Evolutionary conservation across 2,329 filamentous ascomycete genomes (phyloP).

Genomic region (Pseudocercospora musae): DNA sequence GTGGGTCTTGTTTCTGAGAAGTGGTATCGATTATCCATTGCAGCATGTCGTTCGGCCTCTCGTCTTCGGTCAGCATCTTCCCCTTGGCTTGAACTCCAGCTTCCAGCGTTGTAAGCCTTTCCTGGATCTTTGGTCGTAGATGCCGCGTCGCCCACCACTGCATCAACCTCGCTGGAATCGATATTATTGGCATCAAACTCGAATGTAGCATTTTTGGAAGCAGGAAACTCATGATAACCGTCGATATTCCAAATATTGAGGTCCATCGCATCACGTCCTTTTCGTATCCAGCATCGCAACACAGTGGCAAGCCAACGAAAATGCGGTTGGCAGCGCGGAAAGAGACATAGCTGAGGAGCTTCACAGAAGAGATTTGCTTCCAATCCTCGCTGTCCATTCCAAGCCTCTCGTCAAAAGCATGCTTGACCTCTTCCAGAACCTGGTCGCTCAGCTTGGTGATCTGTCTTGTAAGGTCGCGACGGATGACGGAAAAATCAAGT

Average conservation of each 20-base stretch:
- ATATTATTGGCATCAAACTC: slow-evolving; percentile 3
- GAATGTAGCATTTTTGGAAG: slow-evolving; percentile 1
- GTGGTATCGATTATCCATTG: slow-evolving; percentile 21
- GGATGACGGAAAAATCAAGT: slow-evolving; percentile 17
- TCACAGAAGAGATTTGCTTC: slow-evolving; percentile 11
- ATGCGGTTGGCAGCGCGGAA: slow-evolving; percentile 20
- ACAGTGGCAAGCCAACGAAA: slow-evolving; percentile 17
- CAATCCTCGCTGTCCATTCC: background rate
- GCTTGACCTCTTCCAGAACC: slow-evolving; percentile 13
- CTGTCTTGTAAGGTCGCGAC: slow-evolving; percentile 18
- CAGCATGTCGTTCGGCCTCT: slow-evolving; percentile 13
- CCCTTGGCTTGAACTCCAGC: background rate
- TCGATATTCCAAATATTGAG: slow-evolving; percentile 10
- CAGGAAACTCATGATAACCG: slow-evolving; percentile 6
- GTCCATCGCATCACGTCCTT: slow-evolving; percentile 12
- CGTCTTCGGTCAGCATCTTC: background rate
- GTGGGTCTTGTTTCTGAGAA: slow-evolving; percentile 1
- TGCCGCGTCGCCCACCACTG: slow-evolving; percentile 7
- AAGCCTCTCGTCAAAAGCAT: slow-evolving; percentile 8
- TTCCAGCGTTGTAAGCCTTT: slow-evolving; percentile 1
- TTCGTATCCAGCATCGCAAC: slow-evolving; percentile 8
- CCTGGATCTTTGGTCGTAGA: background rate
- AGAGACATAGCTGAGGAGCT: slow-evolving; percentile 10
- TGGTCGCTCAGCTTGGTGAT: slow-evolving; percentile 10
- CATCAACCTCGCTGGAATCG: slow-evolving; percentile 1